Evolutionary conservation across 805 yeast species (phyloP).

Genomic region (Hanseniaspora hatyaiensis): DNA sequence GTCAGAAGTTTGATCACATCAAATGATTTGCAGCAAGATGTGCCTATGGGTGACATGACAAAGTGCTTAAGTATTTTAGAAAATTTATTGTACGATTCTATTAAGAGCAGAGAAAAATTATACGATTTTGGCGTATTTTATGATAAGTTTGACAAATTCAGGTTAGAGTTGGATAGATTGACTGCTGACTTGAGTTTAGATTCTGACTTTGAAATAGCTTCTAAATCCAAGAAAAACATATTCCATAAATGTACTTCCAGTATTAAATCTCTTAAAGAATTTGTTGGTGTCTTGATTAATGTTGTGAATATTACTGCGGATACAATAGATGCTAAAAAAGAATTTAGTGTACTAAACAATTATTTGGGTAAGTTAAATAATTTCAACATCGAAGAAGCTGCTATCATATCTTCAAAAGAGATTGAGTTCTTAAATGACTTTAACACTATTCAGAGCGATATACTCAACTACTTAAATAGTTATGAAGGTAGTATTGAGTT

Average conservation of each 20-base stretch:
- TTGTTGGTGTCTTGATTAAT: slow-evolving; percentile 27
- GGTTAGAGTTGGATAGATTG: slow-evolving; percentile 22
- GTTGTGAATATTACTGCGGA: background rate
- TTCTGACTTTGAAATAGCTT: slow-evolving; percentile 17
- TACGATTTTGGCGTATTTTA: slow-evolving; percentile 23
- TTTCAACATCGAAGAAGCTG: background rate
- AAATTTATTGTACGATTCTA: slow-evolving; percentile 48
- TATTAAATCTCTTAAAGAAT: slow-evolving; percentile 29
- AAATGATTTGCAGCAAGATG: slow-evolving; percentile 59
- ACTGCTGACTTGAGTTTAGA: slow-evolving; percentile 18
- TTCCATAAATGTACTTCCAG: slow-evolving; percentile 18
- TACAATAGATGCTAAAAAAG: background rate
- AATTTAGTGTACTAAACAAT: background rate
- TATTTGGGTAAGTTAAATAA: background rate
- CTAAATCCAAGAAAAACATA: slow-evolving; percentile 13
- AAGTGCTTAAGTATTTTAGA: slow-evolving; percentile 70
- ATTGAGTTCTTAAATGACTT: background rate
- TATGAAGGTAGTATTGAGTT: slow-evolving; percentile 30
- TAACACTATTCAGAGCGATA: background rate
- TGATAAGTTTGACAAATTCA: slow-evolving; percentile 20
- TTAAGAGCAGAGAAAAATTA: slow-evolving; percentile 43
- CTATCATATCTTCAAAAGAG: background rate
- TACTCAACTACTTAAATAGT: background rate
- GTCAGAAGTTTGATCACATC: slow-evolving; percentile 52
- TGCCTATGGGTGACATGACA: slow-evolving; percentile 44